Evolutionary conservation across 176 grass and related monocot species (phyloP).

Genomic region (Avena insularis): DNA sequence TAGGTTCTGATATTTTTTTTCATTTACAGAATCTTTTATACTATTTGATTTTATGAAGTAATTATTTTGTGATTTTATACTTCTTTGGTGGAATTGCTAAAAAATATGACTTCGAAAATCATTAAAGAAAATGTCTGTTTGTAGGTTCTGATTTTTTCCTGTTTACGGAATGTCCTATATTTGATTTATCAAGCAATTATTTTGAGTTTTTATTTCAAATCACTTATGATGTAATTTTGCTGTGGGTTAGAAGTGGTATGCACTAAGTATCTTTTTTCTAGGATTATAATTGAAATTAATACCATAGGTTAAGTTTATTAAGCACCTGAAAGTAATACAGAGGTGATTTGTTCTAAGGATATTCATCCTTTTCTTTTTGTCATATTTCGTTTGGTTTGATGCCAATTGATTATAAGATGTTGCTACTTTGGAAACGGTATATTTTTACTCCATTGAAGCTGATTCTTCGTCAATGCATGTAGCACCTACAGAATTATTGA

Average conservation of each 20-base stretch:
- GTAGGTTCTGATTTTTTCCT: too few relatives aligned
- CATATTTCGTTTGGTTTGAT: constrained; percentile 1
- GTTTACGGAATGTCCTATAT: too few relatives aligned
- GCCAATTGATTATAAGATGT: neutral
- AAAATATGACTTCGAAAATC: too few relatives aligned
- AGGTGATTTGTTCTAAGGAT: neutral
- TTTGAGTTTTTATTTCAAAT: too few relatives aligned
- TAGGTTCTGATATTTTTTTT: neutral
- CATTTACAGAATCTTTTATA: neutral
- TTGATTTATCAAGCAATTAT: too few relatives aligned
- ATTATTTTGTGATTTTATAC: neutral
- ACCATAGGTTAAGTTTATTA: neutral
- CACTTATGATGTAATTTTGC: neutral
- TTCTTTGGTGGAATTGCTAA: too few relatives aligned
- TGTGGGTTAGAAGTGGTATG: neutral
- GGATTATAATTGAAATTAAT: neutral
- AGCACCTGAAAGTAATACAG: neutral
- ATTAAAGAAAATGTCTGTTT: too few relatives aligned
- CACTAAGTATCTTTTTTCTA: neutral
- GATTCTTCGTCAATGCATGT: neutral
- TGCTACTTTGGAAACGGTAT: neutral
- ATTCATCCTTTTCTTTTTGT: neutral
- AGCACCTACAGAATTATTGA: neutral
- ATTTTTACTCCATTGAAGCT: neutral
- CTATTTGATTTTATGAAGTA: neutral